phyloP scores from a whole-genome alignment of 768 basidiomycete genomes.

The Cubamyces sp. region DNA sequence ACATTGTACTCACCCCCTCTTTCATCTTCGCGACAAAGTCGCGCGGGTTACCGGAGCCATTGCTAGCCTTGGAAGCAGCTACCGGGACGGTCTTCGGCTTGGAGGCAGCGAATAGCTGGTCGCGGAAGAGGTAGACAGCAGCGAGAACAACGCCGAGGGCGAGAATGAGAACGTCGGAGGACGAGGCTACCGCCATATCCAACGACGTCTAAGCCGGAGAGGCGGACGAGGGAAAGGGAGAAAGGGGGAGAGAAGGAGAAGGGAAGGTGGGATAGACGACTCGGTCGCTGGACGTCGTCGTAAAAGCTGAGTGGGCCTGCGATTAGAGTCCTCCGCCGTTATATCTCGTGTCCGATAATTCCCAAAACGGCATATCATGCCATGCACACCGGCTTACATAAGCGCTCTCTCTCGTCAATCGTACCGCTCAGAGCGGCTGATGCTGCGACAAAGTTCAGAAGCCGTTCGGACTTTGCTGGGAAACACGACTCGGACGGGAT shows the following conservation, averaged over 20 bases:
- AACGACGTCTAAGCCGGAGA: slow-evolving; percentile 14
- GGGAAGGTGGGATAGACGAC: slow-evolving; percentile 3
- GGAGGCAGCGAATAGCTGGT: slow-evolving; percentile 72
- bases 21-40: slow-evolving; percentile 97
- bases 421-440: too few species aligned
- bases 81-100: slow-evolving; percentile 61
- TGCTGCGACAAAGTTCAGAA: not conserved
- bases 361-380: slow-evolving; percentile 15
- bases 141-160: slow-evolving; percentile 76
- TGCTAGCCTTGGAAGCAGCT: slow-evolving; percentile 44
- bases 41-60: slow-evolving; percentile 85
- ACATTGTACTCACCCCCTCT: slow-evolving; percentile 68
- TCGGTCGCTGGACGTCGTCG: slow-evolving; percentile 1
- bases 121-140: slow-evolving; percentile 80
- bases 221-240: slow-evolving; percentile 15
- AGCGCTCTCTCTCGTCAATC: not conserved
- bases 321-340: not conserved
- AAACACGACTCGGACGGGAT: too few species aligned
- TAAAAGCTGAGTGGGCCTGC: slow-evolving; percentile 1
- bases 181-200: slow-evolving; percentile 61
- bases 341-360: slow-evolving; percentile 12
- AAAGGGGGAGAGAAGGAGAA: slow-evolving; percentile 14
- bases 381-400: slow-evolving; percentile 11
- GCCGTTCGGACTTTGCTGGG: too few species aligned
- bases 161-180: slow-evolving; percentile 76